These are phyloP conservation scores for Mycena vitilis DNA, from an alignment of 768 basidiomycete species.

Conservation along the genomic window DNA sequence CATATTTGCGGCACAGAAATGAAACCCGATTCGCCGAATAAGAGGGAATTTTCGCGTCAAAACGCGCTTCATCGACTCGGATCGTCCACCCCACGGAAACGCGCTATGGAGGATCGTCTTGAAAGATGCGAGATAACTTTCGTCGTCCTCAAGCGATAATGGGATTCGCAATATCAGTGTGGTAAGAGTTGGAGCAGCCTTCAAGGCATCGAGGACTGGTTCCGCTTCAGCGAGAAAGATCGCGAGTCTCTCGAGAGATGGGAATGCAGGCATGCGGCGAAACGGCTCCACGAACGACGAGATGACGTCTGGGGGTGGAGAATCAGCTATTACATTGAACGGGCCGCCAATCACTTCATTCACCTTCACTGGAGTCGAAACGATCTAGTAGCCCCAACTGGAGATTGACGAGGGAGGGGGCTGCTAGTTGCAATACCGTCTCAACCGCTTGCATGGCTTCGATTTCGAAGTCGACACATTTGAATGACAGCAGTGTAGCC, in stretches of 20 bases:
- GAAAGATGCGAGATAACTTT: neutral
- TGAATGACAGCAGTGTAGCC: neutral
- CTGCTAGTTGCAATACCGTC: neutral
- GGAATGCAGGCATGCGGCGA: neutral
- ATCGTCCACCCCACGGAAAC: conserved; percentile 1
- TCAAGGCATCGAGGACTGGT: neutral
- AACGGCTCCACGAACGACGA: neutral
- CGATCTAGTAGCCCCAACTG: neutral
- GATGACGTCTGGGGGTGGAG: too few species aligned
- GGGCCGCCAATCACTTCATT: too few species aligned
- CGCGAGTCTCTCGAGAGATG: neutral
- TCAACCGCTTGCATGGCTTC: neutral
- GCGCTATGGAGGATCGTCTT: neutral
- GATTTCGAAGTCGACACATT: neutral
- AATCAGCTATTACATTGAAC: too few species aligned
- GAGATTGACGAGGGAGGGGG: neutral
- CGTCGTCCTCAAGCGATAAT: neutral
- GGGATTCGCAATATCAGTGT: conserved; percentile 3
- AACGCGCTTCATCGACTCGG: conserved; percentile 4
- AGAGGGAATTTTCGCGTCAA: conserved; percentile 9
- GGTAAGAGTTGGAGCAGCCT: conserved; percentile 5
- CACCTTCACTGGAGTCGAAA: too few species aligned
- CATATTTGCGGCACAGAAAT: neutral
- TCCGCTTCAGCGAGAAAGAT: neutral
- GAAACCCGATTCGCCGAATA: conserved; percentile 1